These are phyloP conservation scores for Boletellus ananas DNA, from an alignment of 768 basidiomycete species.

Conservation along the genomic window DNA sequence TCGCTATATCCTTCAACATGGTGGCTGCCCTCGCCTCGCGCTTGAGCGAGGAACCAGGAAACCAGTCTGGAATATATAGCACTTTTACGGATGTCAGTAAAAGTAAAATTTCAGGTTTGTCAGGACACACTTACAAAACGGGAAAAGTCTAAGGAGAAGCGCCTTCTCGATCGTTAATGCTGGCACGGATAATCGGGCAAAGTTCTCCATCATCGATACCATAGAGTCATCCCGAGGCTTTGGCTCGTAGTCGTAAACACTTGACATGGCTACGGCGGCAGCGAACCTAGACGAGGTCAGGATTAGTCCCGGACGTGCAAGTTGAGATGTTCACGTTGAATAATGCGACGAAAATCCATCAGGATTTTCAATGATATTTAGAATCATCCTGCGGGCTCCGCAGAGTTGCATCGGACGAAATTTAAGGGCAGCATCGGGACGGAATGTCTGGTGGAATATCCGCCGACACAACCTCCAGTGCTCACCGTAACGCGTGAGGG, in stretches of 20 bases:
- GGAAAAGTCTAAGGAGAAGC: conserved; percentile 4
- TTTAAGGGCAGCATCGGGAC: neutral
- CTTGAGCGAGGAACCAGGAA: conserved; percentile 38
- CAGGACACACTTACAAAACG: conserved; percentile 11
- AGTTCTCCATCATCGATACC: neutral
- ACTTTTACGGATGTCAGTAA: conserved; percentile 1
- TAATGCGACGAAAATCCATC: conserved; percentile 6
- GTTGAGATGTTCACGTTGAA: neutral
- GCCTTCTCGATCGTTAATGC: conserved; percentile 4
- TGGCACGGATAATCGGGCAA: neutral
- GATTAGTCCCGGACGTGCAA: neutral
- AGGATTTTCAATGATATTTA: conserved; percentile 9
- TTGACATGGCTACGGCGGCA: conserved; percentile 25
- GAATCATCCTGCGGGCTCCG: conserved; percentile 7
- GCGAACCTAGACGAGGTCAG: conserved; percentile 21
- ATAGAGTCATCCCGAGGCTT: conserved; percentile 6
- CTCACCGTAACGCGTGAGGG: conserved; percentile 1
- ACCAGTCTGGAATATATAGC: conserved; percentile 28
- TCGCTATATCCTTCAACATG: neutral
- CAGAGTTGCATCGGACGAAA: conserved; percentile 17
- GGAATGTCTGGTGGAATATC: conserved; percentile 19
- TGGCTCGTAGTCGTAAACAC: conserved; percentile 15
- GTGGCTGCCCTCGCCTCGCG: conserved; percentile 21
- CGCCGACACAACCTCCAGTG: conserved; percentile 17
- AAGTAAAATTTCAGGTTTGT: no score